Base-by-base conservation (phyloP, 176 grass and related monocot genomes). In the Paspalum notatum region DNA sequence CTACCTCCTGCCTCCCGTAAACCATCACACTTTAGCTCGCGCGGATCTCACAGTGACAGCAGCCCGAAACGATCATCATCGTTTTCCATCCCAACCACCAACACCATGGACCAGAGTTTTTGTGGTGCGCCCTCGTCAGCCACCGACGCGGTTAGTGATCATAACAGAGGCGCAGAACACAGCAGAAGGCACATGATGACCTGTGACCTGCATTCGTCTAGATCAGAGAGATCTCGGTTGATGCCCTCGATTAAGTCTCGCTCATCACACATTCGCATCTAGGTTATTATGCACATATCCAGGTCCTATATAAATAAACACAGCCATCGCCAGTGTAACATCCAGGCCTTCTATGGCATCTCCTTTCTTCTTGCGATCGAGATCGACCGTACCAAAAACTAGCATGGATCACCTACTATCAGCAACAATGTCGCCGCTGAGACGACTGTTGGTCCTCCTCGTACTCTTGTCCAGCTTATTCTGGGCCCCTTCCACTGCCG, bases 1-100 rank as follows among this genome's bases (percentile, higher is more conserved):
- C 74, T 79, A 74, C 7, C 1, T 24, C 14, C 42, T 88, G 86
- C 80, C 60, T 60, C 59, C 58, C 49, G 49, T 66, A 82, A 82
- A 76, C 50, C 8, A 27, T 8, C 18, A 48, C 9, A 18, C n/a
- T n/a, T n/a, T n/a, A 54, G 42, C 38, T 20, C 17, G 37, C 62
- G 12, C 60, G 5, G 2, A 40, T 32, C 18, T 51, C 26, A 50
- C 20, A 40, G 46, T 71, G 44, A 42, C 27, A 39, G 8, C 64
- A 9, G 37, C 9, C 40, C 24, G 10, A 22, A 46, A 39, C 42
- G 38, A 37, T 1, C 39, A 25, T 11, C 56, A 44, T 45, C 66
- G 24, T 61, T 20, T 45, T 77, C 40, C 58, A 62, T 56, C 39
- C 64, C 55, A 82, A 82, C 80, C 47, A 87, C 85, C 79, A 47